These are phyloP conservation scores for Casaregolazyma suthepensis DNA, from an alignment of 1,139 yeast species.

Conservation along the genomic window DNA sequence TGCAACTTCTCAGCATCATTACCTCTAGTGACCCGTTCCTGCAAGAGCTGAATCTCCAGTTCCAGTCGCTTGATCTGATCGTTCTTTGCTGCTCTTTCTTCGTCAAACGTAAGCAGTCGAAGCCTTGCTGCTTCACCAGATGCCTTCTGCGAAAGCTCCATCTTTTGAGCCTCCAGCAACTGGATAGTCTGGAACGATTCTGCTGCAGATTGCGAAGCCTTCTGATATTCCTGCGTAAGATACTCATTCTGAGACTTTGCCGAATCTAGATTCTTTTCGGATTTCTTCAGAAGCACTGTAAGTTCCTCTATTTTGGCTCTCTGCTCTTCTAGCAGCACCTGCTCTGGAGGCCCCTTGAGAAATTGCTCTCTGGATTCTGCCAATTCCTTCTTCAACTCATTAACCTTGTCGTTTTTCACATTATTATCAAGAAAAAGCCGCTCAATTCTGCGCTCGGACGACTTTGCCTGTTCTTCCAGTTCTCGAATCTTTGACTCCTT, in stretches of 20 bases:
- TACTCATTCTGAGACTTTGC: conserved; percentile 54
- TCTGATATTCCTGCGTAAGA: conserved; percentile 57
- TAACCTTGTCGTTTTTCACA: conserved; percentile 14
- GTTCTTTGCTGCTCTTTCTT: conserved; percentile 27
- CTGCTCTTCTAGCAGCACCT: conserved; percentile 31
- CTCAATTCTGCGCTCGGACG: conserved; percentile 27
- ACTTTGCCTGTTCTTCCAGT: conserved; percentile 21
- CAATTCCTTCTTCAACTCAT: conserved; percentile 14
- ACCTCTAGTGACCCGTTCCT: conserved; percentile 33
- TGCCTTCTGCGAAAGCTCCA: conserved; percentile 30
- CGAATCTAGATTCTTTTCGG: conserved; percentile 36
- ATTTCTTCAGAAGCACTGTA: conserved; percentile 38
- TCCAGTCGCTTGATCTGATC: conserved; percentile 28
- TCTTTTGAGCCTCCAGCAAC: conserved; percentile 32
- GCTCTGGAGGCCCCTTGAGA: conserved; percentile 18
- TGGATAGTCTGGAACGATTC: conserved; percentile 45
- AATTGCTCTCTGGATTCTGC: conserved; percentile 15
- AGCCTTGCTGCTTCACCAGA: conserved; percentile 28
- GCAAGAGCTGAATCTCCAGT: conserved; percentile 25
- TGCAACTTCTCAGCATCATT: conserved; percentile 28
- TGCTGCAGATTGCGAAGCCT: conserved; percentile 50
- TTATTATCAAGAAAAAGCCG: conserved; percentile 21
- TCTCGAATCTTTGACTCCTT: conserved; percentile 27
- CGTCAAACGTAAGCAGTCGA: conserved; percentile 26
- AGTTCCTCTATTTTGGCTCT: conserved; percentile 36